Evolutionary conservation across 768 basidiomycete species (phyloP).

Genomic region (Hortiboletus campestris): DNA sequence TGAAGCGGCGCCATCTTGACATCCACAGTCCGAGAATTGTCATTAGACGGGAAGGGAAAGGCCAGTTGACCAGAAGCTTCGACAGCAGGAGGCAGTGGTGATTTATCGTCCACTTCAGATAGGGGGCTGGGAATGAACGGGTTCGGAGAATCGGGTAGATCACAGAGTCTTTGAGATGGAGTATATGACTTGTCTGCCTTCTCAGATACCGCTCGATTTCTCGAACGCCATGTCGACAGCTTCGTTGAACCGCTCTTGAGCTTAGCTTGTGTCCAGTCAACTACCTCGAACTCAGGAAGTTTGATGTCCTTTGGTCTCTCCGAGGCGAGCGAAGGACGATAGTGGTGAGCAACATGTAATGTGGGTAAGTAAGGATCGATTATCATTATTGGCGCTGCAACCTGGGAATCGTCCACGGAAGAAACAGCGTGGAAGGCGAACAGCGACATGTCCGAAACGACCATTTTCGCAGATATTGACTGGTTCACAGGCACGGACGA

Average conservation of each 20-base stretch:
- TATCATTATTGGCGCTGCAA: conserved; percentile 66
- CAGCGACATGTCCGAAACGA: conserved; percentile 50
- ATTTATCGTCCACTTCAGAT: conserved; percentile 15
- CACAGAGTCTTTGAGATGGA: conserved; percentile 14
- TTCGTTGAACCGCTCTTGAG: conserved; percentile 45
- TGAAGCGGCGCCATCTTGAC: conserved; percentile 63
- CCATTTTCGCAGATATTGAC: conserved; percentile 16
- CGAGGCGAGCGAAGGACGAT: conserved; percentile 37
- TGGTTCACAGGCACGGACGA: background rate
- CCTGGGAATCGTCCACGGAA: conserved; percentile 18
- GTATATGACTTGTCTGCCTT: conserved; percentile 18
- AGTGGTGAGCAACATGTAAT: conserved; percentile 51
- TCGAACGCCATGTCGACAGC: conserved; percentile 62
- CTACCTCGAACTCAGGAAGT: conserved; percentile 56
- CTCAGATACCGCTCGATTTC: conserved; percentile 26
- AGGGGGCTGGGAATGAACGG: conserved; percentile 20
- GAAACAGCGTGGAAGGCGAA: conserved; percentile 45
- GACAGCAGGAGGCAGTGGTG: conserved; percentile 15
- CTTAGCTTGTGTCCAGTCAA: conserved; percentile 59
- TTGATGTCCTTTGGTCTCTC: conserved; percentile 20
- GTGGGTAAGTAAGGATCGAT: conserved; percentile 64
- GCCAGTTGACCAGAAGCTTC: conserved; percentile 14
- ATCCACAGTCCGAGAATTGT: conserved; percentile 17
- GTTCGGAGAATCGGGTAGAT: conserved; percentile 15
- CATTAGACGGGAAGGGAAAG: background rate